Evolutionary conservation across 2,329 filamentous ascomycete genomes (phyloP).

Genomic region (Diaporthe sp.): DNA sequence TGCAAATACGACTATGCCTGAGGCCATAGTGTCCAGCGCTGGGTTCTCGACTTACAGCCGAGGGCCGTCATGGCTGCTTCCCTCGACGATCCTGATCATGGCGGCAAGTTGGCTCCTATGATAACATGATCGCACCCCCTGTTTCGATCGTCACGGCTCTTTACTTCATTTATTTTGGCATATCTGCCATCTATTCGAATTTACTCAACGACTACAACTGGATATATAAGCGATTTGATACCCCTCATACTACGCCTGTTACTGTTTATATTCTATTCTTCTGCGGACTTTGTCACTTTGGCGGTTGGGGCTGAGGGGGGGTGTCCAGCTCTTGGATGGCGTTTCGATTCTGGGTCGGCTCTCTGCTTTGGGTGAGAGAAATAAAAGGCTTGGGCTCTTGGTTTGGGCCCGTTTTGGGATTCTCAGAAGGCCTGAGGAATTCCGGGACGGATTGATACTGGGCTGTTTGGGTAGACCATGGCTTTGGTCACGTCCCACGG

Average conservation of each 20-base stretch:
- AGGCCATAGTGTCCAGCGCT: slow-evolving; percentile 47
- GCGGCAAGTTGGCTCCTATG: slow-evolving; percentile 31
- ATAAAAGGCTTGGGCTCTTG: background rate
- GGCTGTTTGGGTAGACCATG: background rate
- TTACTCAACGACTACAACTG: slow-evolving; percentile 23
- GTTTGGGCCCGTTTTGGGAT: background rate
- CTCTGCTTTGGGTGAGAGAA: background rate
- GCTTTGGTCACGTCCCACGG: slow-evolving; percentile 1
- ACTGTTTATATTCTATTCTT: slow-evolving; percentile 20
- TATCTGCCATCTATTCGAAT: slow-evolving; percentile 1
- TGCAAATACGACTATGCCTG: slow-evolving; percentile 69
- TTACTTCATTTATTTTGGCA: background rate
- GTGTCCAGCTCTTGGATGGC: slow-evolving; percentile 3
- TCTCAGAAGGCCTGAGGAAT: background rate
- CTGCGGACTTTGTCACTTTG: background rate
- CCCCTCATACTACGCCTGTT: slow-evolving; percentile 31
- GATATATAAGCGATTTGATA: slow-evolving; percentile 36
- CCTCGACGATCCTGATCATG: slow-evolving; percentile 4
- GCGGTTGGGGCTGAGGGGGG: background rate
- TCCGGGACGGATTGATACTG: background rate
- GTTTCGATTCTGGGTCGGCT: slow-evolving; percentile 29
- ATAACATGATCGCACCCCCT: background rate
- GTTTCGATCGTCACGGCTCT: background rate
- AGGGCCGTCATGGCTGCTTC: slow-evolving; percentile 21
- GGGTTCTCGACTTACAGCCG: slow-evolving; percentile 17